Base-by-base conservation (phyloP, 768 basidiomycete genomes). In the Mrakia blollopis region DNA sequence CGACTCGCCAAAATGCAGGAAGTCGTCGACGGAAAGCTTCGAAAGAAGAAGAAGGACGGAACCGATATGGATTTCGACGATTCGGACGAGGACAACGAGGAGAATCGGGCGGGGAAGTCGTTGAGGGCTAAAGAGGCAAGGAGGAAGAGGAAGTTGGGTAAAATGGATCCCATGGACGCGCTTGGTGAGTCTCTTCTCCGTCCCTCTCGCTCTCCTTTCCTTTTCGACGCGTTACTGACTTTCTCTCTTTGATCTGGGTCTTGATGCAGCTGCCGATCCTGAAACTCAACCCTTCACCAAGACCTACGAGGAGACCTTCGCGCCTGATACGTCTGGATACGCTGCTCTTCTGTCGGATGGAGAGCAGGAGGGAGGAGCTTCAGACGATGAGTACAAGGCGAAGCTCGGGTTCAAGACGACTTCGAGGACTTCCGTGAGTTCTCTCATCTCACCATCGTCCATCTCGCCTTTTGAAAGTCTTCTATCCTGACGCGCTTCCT, bases 21-120 rank as follows among this genome's bases (percentile, higher is more conserved):
- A 50, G 78, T 83, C 41, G 80, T 75, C 47, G 81, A 79, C 39
- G 81, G 81, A 72, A 35, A 74, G 18, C 73, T 65, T 32, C 73
- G 73, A 35, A 74, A 81, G 73, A 50, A 80, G 41, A 65, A 81
- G 30, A 77, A 57, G n/a, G 80, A 80, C 41, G 74, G 79, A 21
- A 73, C 77, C 28, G 81, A 80, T 14, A 41, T 72, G 54, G 81
- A 82, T 60, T 82, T 81, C 69, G 74, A 77, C 71, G 76, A 75
- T 13, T 79, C 77, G 54, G 80, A 81, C 35, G 80, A 81, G 39
- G 80, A 78, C 14, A 79, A 77, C 18, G 80, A 79, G 30, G 78
- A 77, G 14, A 70, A 52, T 35, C 32, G 73, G 39, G 65, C 60
- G 25, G 60, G 44, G 13, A 67, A 61, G 3, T 62, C 72, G 30